Evolutionary conservation across 495 filamentous ascomycete genomes (phyloP).

Genomic region (Cairneyella variabilis): DNA sequence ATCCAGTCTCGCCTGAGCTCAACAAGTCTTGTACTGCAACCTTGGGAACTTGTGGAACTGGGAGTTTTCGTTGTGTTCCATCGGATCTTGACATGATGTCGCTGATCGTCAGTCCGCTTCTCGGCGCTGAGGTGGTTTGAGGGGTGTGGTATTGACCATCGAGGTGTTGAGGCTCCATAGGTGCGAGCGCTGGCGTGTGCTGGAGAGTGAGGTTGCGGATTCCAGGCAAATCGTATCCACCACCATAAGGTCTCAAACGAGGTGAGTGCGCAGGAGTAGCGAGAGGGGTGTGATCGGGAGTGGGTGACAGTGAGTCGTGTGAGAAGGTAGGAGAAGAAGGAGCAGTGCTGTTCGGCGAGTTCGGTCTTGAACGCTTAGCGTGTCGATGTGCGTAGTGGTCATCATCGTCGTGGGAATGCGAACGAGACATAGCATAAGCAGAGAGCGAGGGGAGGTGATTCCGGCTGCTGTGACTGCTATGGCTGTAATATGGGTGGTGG

Average conservation of each 20-base stretch:
- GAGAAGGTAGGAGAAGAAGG: constrained; percentile 98
- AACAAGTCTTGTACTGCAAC: constrained; percentile 86
- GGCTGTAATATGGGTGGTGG: constrained; percentile 56
- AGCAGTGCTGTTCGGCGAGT: constrained; percentile 90
- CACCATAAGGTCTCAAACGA: constrained; percentile 67
- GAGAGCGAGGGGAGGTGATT: constrained; percentile 70
- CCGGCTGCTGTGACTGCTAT: constrained; percentile 50
- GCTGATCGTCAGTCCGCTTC: constrained; percentile 71
- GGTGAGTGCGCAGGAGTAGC: constrained; percentile 96
- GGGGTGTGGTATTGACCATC: constrained; percentile 44
- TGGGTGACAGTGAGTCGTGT: constrained; percentile 92
- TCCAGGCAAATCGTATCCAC: constrained; percentile 70
- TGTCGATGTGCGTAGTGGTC: constrained; percentile 67
- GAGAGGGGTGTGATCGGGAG: constrained; percentile 92
- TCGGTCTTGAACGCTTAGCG: constrained; percentile 83
- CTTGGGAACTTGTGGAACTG: constrained; percentile 83
- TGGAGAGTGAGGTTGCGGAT: constrained; percentile 84
- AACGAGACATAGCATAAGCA: constrained; percentile 88
- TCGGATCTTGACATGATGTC: constrained; percentile 91
- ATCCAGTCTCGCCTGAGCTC: constrained; percentile 56
- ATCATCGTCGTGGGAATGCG: constrained; percentile 86
- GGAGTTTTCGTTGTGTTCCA: constrained; percentile 87
- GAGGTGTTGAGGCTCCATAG: constrained; percentile 78
- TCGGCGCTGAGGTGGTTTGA: constrained; percentile 31
- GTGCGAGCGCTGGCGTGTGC: constrained; percentile 84